Conservation (phyloP, 208 protist genomes). For the Trypanosomatidae sp. region DNA sequence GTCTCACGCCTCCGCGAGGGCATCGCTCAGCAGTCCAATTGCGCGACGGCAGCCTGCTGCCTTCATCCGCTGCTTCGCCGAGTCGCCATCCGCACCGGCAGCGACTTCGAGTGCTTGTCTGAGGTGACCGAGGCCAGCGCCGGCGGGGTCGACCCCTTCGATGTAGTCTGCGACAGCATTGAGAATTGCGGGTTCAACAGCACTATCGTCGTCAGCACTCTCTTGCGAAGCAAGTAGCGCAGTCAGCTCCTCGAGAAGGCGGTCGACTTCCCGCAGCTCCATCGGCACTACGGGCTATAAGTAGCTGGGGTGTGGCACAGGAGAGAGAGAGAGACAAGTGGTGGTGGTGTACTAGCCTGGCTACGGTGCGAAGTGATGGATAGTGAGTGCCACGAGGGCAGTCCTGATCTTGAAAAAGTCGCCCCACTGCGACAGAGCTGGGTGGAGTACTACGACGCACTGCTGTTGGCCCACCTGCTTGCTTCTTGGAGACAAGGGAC, state of each 20-base stretch:
- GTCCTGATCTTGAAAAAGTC: no score
- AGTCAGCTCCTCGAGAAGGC: constrained; percentile 14
- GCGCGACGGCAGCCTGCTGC: constrained; percentile 18
- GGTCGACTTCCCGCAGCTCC: constrained; percentile 6
- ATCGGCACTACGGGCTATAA: background rate
- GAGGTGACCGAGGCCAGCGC: constrained; percentile 14
- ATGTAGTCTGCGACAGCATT: constrained; percentile 28
- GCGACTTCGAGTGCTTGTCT: constrained; percentile 7
- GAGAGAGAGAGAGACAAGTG: background rate
- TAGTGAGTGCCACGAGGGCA: background rate
- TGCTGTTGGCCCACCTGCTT: background rate
- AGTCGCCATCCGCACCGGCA: background rate
- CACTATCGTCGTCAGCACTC: constrained; percentile 1
- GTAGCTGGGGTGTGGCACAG: background rate
- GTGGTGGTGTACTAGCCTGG: background rate
- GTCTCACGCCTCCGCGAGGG: background rate
- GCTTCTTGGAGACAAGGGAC: background rate
- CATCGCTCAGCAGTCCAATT: constrained; percentile 13
- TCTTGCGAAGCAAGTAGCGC: constrained; percentile 1
- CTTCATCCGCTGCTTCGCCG: constrained; percentile 19
- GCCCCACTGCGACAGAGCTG: background rate
- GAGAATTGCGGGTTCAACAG: constrained; percentile 15
- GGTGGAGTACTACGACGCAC: background rate
- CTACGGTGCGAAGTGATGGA: background rate
- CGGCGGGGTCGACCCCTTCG: constrained; percentile 24